Percentiles rank a stretch among this genome's conserved stretches.
These are phyloP conservation scores for Emericellopsis atlantica DNA, from an alignment of 2,329 filamentous ascomycete species.

Conservation along the genomic window DNA sequence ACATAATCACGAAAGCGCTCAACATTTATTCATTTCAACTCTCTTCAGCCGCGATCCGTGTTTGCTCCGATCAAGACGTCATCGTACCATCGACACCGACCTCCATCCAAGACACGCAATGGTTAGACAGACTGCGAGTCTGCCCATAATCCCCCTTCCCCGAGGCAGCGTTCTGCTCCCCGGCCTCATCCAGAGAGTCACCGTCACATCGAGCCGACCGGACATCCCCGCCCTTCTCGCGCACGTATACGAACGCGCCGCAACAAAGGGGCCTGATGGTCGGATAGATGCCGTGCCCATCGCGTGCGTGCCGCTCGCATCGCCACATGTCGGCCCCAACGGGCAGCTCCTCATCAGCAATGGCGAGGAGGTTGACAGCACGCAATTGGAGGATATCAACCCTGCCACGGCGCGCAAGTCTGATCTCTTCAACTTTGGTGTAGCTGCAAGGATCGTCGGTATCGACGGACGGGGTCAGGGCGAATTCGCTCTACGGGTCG, in stretches of 20 bases:
- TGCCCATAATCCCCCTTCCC: constrained; percentile 75
- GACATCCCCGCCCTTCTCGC: constrained; percentile 84
- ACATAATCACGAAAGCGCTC: background rate
- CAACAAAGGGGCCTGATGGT: constrained; percentile 52
- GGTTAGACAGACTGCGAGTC: constrained; percentile 28
- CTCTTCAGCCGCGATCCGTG: background rate
- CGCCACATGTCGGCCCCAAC: constrained; percentile 58
- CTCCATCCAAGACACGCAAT: constrained; percentile 12
- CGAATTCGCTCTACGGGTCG: constrained; percentile 75
- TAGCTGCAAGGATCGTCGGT: constrained; percentile 65
- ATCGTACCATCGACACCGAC: background rate
- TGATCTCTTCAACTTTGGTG: constrained; percentile 75
- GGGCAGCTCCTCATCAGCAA: constrained; percentile 65
- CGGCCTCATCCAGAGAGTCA: constrained; percentile 72
- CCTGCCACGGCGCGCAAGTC: constrained; percentile 48
- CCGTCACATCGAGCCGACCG: constrained; percentile 64
- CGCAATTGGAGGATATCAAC: constrained; percentile 34
- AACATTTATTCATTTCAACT: background rate
- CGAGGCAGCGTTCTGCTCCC: constrained; percentile 74
- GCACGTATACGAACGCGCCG: constrained; percentile 66
- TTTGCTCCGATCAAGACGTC: background rate
- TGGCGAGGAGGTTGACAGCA: constrained; percentile 35
- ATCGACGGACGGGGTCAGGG: constrained; percentile 63
- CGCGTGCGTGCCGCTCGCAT: constrained; percentile 76
- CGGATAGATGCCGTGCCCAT: constrained; percentile 60